Evolutionary conservation across 2,329 filamentous ascomycete species (phyloP).

Genomic region (Passalora sequoiae): DNA sequence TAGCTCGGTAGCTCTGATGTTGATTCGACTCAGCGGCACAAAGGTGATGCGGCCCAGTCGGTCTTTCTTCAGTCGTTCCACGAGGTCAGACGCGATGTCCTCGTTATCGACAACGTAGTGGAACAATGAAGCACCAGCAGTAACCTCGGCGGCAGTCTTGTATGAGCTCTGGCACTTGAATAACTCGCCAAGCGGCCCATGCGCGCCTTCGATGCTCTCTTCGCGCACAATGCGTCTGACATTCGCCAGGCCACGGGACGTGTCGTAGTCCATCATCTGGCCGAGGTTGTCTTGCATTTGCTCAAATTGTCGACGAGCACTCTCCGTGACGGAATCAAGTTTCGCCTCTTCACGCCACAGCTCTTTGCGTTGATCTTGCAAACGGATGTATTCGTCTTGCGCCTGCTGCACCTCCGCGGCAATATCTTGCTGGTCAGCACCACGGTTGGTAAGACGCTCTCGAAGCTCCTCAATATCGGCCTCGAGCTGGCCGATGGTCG

Average conservation of each 20-base stretch:
- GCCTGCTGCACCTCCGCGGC: slow-evolving; percentile 70
- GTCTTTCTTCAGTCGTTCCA: slow-evolving; percentile 72
- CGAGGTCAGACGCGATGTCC: slow-evolving; percentile 74
- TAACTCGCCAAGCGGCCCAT: slow-evolving; percentile 90
- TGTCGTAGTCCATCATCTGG: slow-evolving; percentile 84
- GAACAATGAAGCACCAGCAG: slow-evolving; percentile 86
- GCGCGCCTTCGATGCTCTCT: slow-evolving; percentile 75
- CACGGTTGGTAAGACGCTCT: slow-evolving; percentile 70
- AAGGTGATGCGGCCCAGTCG: slow-evolving; percentile 86
- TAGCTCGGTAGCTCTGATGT: slow-evolving; percentile 65
- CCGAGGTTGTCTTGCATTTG: slow-evolving; percentile 72
- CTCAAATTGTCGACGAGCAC: slow-evolving; percentile 70
- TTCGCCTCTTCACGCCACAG: slow-evolving; percentile 88
- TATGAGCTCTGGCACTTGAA: slow-evolving; percentile 80
- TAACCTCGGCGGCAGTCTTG: slow-evolving; percentile 84
- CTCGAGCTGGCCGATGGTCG: slow-evolving; percentile 67
- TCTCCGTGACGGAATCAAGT: slow-evolving; percentile 69
- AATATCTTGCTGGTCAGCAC: slow-evolving; percentile 65
- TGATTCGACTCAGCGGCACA: slow-evolving; percentile 82
- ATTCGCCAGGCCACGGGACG: slow-evolving; percentile 77
- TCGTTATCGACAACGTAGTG: slow-evolving; percentile 94
- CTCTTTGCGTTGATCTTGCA: slow-evolving; percentile 81
- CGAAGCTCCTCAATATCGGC: slow-evolving; percentile 66
- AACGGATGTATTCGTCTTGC: slow-evolving; percentile 69
- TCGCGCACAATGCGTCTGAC: slow-evolving; percentile 78